These are phyloP conservation scores for Backusella mclennaniae DNA, from an alignment of 192 early-diverging fungal genomes.

Conservation along the genomic window DNA sequence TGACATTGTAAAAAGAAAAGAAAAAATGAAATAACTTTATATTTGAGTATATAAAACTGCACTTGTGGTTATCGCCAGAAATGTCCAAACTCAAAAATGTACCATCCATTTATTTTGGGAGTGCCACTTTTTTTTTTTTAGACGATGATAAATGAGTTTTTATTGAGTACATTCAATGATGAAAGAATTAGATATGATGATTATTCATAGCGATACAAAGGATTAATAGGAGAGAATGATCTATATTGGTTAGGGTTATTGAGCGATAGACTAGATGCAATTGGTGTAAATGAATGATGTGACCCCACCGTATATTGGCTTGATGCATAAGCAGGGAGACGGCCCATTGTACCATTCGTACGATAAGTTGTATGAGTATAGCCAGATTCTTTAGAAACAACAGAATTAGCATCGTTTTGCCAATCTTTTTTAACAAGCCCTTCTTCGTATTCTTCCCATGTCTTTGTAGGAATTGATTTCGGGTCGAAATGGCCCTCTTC, in stretches of 20 bases:
- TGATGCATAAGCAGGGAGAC: neutral
- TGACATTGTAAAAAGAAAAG: no score
- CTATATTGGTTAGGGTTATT: neutral
- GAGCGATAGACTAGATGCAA: neutral
- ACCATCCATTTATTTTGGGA: neutral
- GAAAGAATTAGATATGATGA: neutral
- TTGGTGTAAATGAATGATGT: neutral
- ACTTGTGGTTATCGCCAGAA: neutral
- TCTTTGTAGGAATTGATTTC: slow-evolving; percentile 47
- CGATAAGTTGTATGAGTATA: slow-evolving; percentile 39
- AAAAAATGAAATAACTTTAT: no score
- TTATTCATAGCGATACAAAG: neutral
- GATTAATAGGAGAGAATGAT: neutral
- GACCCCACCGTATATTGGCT: neutral
- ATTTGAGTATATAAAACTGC: no score
- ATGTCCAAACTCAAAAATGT: neutral
- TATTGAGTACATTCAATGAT: neutral
- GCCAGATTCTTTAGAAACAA: slow-evolving; percentile 48
- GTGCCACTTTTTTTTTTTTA: neutral
- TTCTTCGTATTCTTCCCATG: slow-evolving; percentile 9
- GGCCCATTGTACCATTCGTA: slow-evolving; percentile 15
- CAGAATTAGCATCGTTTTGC: slow-evolving; percentile 30
- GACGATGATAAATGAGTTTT: neutral
- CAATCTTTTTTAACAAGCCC: slow-evolving; percentile 36
- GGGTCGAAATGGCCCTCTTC: slow-evolving; percentile 70